These are phyloP conservation scores for Digitaria exilis DNA, from an alignment of 202 grass and related monocot genomes.

Conservation along the genomic window DNA sequence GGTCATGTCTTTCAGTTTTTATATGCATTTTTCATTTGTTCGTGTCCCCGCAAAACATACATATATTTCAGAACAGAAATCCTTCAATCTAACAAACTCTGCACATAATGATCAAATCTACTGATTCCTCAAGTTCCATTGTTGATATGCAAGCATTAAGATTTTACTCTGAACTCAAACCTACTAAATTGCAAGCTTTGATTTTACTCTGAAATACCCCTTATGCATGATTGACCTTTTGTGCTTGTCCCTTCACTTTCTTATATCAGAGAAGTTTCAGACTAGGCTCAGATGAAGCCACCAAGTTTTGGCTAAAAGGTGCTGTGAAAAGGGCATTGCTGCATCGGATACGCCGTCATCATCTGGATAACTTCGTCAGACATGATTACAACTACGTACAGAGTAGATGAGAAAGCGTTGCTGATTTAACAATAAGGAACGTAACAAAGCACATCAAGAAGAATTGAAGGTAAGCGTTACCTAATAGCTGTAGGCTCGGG, in stretches of 20 bases:
- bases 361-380: constrained; percentile 20
- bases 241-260: constrained; percentile 18
- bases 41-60: background rate
- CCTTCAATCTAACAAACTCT: background rate
- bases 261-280: background rate
- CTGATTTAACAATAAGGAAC: background rate
- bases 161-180: too few species aligned
- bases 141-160: background rate
- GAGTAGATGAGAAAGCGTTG: constrained; percentile 5
- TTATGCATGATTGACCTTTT: background rate
- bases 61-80: background rate
- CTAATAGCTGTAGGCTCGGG: background rate
- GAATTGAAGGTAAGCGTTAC: background rate
- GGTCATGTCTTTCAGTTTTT: background rate
- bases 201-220: too few species aligned
- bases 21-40: background rate
- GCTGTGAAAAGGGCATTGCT: background rate
- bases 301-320: constrained; percentile 1
- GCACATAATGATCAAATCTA: background rate
- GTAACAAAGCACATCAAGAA: background rate
- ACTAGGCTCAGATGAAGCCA: background rate
- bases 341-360: constrained; percentile 21
- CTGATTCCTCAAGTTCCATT: background rate
- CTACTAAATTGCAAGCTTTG: too few species aligned
- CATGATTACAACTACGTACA: constrained; percentile 19